Evolutionary conservation across 768 basidiomycete genomes (phyloP), one percentile per base, ranked within the genome.

Genomic region (Hebeloma cylindrosporum): DNA sequence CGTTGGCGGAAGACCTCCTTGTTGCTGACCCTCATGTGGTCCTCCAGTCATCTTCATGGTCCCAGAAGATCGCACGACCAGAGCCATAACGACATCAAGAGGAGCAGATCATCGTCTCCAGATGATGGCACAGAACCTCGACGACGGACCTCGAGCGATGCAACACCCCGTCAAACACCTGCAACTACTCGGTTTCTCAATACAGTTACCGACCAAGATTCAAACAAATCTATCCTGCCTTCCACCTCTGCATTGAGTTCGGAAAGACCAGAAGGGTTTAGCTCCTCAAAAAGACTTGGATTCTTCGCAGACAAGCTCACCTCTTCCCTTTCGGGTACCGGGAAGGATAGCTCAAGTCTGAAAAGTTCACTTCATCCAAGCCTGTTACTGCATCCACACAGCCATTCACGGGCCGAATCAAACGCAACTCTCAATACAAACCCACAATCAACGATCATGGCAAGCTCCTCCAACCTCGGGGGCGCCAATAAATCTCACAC

Each of bases 131-230:
- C 55, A 35, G 68, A 70, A 57, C 57, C 60, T 2, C 62, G 62
- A 31, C 53, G 68, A 37, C 67, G 71, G 14, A 76, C 74, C 31
- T 79, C 74, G 3, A 71, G 61, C 54, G 78, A 79, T 57, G 71
- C 72, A 18, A 74, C 75, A 1, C 75, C 75, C 17, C 73, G 75
- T 45, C 73, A 70, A 52, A 70, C 71, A 31, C 57, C 68, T 22
- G 68, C 72, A 34, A 64, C 69, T 33, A 59, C 65, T 41, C 68
- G 64, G 21, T 70, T 69, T 50, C 59, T 68, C 26, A 59, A 55
- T 38, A 43, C 60, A 4, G 48, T 53, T 34, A 58, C 43, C 47
- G 63, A 68, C 13, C 64, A 70, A 52, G 65, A 67, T 32, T 44
- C 59, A n/a, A 63, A 56, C 46, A 54, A 59, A 29, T 64, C 60